Percentiles rank a stretch among this genome's conserved stretches.
These are phyloP conservation scores for Mycena kentingensis DNA, from an alignment of 768 basidiomycete genomes.

Conservation along the genomic window DNA sequence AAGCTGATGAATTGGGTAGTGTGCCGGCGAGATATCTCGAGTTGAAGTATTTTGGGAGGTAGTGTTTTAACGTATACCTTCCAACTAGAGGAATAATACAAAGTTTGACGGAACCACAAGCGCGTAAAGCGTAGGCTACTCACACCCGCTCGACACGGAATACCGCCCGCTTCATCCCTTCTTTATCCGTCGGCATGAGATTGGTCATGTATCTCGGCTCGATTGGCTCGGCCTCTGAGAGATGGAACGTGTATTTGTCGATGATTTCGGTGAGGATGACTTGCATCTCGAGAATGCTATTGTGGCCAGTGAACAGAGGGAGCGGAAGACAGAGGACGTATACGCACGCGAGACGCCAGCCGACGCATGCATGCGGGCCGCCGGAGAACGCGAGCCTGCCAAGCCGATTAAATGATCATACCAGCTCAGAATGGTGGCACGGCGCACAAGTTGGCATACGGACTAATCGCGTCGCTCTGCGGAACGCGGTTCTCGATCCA, in stretches of 20 bases:
- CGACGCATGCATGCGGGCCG: constrained; percentile 19
- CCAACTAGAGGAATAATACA: too few relatives aligned
- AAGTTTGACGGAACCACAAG: too few relatives aligned
- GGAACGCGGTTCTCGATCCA: constrained; percentile 36
- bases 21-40: background rate
- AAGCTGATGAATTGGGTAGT: background rate
- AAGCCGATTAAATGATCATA: constrained; percentile 1
- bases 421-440: constrained; percentile 12
- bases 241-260: constrained; percentile 42
- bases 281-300: constrained; percentile 42
- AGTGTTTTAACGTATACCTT: too few relatives aligned
- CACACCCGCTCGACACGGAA: constrained; percentile 15
- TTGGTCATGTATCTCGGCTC: constrained; percentile 10
- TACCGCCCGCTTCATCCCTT: constrained; percentile 12
- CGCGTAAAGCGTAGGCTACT: too few relatives aligned
- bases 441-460: constrained; percentile 28
- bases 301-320: background rate
- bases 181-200: constrained; percentile 10
- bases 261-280: constrained; percentile 43
- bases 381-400: constrained; percentile 10
- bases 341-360: constrained; percentile 26
- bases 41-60: background rate
- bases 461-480: constrained; percentile 25
- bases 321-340: constrained; percentile 3
- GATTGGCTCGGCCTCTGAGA: constrained; percentile 22